Evolutionary conservation across 306 rosid genomes (phyloP), one percentile per base, ranked within the genome.

Genomic region (Quercus dentata): DNA sequence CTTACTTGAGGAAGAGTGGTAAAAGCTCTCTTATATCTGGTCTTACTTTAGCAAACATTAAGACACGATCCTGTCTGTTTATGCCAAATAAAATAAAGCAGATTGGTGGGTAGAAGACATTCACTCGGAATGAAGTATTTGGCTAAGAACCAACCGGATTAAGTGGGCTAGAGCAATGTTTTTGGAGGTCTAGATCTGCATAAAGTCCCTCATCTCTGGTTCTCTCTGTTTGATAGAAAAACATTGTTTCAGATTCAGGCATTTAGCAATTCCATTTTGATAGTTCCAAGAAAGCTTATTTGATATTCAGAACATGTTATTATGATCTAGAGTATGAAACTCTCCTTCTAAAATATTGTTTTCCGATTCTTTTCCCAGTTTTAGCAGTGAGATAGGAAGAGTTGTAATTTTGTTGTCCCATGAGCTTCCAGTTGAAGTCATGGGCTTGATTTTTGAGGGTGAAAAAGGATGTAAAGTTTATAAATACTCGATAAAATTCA

Each of bases 1-100:
- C 41, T 77, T 82, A 74, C 74, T 35, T 58, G 75, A 70, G 10
- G 64, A 69, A 75, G 71, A 56, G 61, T 80, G 75, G 69, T 33
- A 67, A 67, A 67, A 46, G 28, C 51, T n/a, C 20, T 28, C 51
- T 9, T 35, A 67, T 67, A 19, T 35, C 72, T 9, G 38, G n/a
- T 9, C 72, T 8, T 35, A 7, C 51, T 19, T 35, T 67, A 33
- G 52, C 72, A 67, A 67, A 33, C 17, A 18, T 10, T 19, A 18
- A 18, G 69, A 27, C 21, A 15, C 0, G 38, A 67, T 67, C 49
- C 28, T 35, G 51, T 35, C 14, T n/a, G 27, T 67, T 46, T 15
- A 67, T 35, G 51, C 51, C 51, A 35, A 14, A 67, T 46, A 1
- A n/a, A 17, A 67, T 19, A 35, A 35, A 1, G 25, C 3, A 65